phyloP scores from a whole-genome alignment of 495 filamentous ascomycete genomes.

The Penicillium desertorum region DNA sequence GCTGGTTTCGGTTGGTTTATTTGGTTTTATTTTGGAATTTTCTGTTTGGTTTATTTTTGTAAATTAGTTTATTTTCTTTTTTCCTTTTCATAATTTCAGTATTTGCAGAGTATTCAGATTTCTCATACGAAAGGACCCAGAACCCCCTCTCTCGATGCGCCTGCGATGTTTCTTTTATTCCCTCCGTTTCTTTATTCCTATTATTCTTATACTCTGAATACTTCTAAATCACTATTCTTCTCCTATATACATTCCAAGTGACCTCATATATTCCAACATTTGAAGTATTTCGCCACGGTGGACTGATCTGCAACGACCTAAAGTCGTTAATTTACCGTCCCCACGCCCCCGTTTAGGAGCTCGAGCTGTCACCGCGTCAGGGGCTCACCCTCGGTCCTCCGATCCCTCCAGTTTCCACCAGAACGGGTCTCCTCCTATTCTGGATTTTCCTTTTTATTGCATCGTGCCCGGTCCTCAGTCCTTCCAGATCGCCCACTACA shows the following conservation, averaged over 20 bases:
- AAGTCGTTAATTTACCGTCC: slow-evolving; percentile 39
- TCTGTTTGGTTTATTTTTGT: slow-evolving; percentile 3
- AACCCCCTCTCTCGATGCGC: background rate
- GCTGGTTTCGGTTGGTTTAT: background rate
- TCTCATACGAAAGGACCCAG: background rate
- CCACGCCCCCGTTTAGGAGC: slow-evolving; percentile 42
- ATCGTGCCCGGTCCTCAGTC: slow-evolving; percentile 38
- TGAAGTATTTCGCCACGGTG: slow-evolving; percentile 20
- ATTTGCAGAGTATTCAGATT: background rate
- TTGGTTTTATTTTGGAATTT: background rate
- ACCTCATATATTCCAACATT: background rate
- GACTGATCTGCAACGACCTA: slow-evolving; percentile 33
- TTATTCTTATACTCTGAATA: slow-evolving; percentile 1
- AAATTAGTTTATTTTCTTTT: background rate
- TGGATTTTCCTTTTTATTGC: slow-evolving; percentile 40
- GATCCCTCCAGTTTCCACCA: slow-evolving; percentile 35
- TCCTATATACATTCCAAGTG: slow-evolving; percentile 1
- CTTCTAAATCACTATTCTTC: slow-evolving; percentile 2
- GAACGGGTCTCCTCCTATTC: slow-evolving; percentile 42
- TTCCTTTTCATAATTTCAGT: background rate
- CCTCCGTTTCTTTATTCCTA: background rate
- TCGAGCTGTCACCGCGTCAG: slow-evolving; percentile 48
- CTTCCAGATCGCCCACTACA: slow-evolving; percentile 36
- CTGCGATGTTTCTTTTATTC: slow-evolving; percentile 4
- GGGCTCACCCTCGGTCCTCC: slow-evolving; percentile 39